Conservation (phyloP, 2,329 filamentous ascomycete species). For the Cladophialophora immunda region DNA sequence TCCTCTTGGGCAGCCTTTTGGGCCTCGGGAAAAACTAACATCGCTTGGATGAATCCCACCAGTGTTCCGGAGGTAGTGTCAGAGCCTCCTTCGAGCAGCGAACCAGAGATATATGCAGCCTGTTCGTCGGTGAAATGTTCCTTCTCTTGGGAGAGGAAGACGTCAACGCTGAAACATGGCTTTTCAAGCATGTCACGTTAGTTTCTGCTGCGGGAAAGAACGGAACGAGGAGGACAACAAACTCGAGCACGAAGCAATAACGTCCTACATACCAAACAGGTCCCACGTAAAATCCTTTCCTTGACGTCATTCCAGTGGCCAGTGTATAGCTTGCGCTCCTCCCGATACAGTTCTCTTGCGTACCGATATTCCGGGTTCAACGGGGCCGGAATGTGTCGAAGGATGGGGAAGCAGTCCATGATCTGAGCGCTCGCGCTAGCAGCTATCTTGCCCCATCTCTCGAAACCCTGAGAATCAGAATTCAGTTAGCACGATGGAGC, state of each 20-base stretch:
- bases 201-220: too few relatives aligned
- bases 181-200: too few relatives aligned
- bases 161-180: constrained; percentile 36
- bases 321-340: constrained; percentile 32
- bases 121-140: constrained; percentile 35
- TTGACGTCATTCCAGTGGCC: constrained; percentile 31
- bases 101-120: constrained; percentile 46
- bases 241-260: too few relatives aligned
- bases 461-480: constrained; percentile 3
- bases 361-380: constrained; percentile 24
- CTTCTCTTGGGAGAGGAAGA: constrained; percentile 29
- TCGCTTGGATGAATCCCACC: constrained; percentile 57
- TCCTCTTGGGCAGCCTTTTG: too few relatives aligned
- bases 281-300: constrained; percentile 25
- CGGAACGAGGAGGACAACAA: too few relatives aligned
- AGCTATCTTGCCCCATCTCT: constrained; percentile 31
- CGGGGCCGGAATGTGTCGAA: constrained; percentile 32
- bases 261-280: constrained; percentile 11
- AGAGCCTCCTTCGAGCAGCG: constrained; percentile 52
- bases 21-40: constrained; percentile 59
- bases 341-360: constrained; percentile 30
- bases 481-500: neutral
- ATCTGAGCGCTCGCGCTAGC: constrained; percentile 29
- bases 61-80: constrained; percentile 57
- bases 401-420: constrained; percentile 34